Percentiles rank a stretch among this genome's conserved stretches.
phyloP scores from a whole-genome alignment of 768 basidiomycete genomes.

The Psilocybe cyanescens region DNA sequence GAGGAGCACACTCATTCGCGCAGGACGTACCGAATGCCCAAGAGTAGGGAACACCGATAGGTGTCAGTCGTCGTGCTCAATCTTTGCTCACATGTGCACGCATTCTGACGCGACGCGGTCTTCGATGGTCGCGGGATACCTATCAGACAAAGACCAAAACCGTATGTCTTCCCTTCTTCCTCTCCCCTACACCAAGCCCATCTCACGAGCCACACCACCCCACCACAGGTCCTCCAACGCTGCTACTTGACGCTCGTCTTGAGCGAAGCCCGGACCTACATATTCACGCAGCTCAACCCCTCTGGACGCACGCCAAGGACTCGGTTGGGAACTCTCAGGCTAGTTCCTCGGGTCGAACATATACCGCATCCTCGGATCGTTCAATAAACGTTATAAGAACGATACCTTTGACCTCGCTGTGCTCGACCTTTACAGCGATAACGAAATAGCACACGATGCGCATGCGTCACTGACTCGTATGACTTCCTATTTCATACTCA shows the following conservation, averaged over 20 bases:
- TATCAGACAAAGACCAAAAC: slow-evolving; percentile 70
- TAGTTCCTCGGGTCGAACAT: slow-evolving; percentile 86
- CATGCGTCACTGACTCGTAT: slow-evolving; percentile 61
- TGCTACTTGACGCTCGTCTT: slow-evolving; percentile 78
- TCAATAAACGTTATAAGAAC: slow-evolving; percentile 57
- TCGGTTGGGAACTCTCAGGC: slow-evolving; percentile 81
- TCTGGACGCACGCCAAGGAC: slow-evolving; percentile 94
- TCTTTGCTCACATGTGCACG: background rate
- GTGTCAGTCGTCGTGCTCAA: slow-evolving; percentile 34
- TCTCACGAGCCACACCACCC: too few relatives aligned
- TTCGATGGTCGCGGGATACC: slow-evolving; percentile 53
- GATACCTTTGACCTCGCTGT: slow-evolving; percentile 71
- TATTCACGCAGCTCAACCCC: slow-evolving; percentile 71
- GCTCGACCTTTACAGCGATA: slow-evolving; percentile 60
- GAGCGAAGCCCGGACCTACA: slow-evolving; percentile 57
- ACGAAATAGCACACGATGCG: slow-evolving; percentile 74
- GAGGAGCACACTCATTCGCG: slow-evolving; percentile 45
- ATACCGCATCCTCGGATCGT: slow-evolving; percentile 84
- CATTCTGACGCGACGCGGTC: background rate
- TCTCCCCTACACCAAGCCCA: background rate
- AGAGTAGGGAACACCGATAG: slow-evolving; percentile 52
- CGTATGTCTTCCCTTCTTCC: slow-evolving; percentile 22
- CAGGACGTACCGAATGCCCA: slow-evolving; percentile 28
- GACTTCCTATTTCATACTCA: slow-evolving; percentile 23
- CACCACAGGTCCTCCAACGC: slow-evolving; percentile 45